Conservation (phyloP, 768 basidiomycete species). For the Tulasnella sp. region DNA sequence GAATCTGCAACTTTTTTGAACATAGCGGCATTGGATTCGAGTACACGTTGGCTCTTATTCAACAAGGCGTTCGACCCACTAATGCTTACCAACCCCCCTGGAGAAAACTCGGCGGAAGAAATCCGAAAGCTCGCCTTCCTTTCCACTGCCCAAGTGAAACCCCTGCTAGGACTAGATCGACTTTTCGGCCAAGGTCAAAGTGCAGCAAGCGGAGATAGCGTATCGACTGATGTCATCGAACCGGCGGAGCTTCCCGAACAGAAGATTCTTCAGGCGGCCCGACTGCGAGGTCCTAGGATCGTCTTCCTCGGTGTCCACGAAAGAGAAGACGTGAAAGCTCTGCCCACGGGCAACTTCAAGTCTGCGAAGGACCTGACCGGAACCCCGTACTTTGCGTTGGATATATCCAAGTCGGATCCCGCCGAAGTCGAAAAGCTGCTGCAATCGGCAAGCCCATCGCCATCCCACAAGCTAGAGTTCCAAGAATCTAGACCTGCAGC, state of each 20-base stretch:
- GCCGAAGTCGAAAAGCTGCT: constrained; percentile 42
- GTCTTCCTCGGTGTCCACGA: constrained; percentile 85
- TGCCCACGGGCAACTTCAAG: constrained; percentile 68
- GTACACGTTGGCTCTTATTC: constrained; percentile 79
- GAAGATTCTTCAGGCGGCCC: constrained; percentile 54
- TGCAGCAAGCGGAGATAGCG: constrained; percentile 42
- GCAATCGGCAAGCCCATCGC: constrained; percentile 38
- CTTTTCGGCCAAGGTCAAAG: constrained; percentile 72
- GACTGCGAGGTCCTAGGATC: constrained; percentile 61
- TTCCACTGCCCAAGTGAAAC: constrained; percentile 61
- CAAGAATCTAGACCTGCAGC: constrained; percentile 65
- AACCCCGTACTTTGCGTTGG: constrained; percentile 83
- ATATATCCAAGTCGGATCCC: constrained; percentile 57
- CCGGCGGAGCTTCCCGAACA: constrained; percentile 19
- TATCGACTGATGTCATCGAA: constrained; percentile 29
- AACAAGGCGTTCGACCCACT: constrained; percentile 68
- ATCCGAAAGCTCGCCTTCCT: constrained; percentile 54
- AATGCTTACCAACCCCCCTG: constrained; percentile 44
- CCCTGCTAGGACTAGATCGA: constrained; percentile 64
- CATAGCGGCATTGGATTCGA: constrained; percentile 59
- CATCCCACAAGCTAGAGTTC: constrained; percentile 53
- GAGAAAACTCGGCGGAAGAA: constrained; percentile 36
- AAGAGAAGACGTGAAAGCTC: constrained; percentile 52
- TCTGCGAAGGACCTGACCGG: constrained; percentile 67
- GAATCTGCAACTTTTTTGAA: constrained; percentile 76